These are phyloP conservation scores for Aspergillus candidus DNA, from an alignment of 2,329 filamentous ascomycete genomes.

Conservation along the genomic window DNA sequence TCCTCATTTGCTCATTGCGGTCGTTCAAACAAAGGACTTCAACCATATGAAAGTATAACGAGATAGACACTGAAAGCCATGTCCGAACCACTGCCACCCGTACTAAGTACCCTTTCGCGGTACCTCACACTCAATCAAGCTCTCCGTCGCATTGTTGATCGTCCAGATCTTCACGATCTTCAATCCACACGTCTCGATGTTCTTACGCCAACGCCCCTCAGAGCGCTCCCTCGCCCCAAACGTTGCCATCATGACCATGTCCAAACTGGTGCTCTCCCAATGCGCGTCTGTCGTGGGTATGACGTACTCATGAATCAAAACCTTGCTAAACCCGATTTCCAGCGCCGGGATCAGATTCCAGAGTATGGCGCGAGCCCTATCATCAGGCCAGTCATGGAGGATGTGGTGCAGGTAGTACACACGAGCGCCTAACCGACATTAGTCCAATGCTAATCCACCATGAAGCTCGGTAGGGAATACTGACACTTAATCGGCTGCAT, in stretches of 20 bases:
- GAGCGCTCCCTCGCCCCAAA: constrained; percentile 36
- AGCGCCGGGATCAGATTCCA: too few relatives aligned
- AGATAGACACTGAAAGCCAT: too few relatives aligned
- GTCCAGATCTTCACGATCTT: constrained; percentile 33
- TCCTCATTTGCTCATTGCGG: too few relatives aligned
- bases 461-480: neutral
- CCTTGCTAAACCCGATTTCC: constrained; percentile 31
- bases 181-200: constrained; percentile 31
- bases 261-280: constrained; percentile 29
- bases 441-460: neutral
- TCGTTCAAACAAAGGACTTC: too few relatives aligned
- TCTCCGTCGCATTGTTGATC: constrained; percentile 15
- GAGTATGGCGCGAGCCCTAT: too few relatives aligned
- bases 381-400: too few relatives aligned
- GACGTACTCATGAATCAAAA: constrained; percentile 42
- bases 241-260: constrained; percentile 41
- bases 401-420: too few relatives aligned
- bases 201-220: constrained; percentile 31
- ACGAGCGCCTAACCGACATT: neutral
- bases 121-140: constrained; percentile 22
- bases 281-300: constrained; percentile 34
- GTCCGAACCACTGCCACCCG: neutral
- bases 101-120: too few relatives aligned
- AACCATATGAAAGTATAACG: too few relatives aligned
- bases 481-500: neutral